These are phyloP conservation scores for Xylaria scruposa DNA, from an alignment of 495 filamentous ascomycete species.

Conservation along the genomic window DNA sequence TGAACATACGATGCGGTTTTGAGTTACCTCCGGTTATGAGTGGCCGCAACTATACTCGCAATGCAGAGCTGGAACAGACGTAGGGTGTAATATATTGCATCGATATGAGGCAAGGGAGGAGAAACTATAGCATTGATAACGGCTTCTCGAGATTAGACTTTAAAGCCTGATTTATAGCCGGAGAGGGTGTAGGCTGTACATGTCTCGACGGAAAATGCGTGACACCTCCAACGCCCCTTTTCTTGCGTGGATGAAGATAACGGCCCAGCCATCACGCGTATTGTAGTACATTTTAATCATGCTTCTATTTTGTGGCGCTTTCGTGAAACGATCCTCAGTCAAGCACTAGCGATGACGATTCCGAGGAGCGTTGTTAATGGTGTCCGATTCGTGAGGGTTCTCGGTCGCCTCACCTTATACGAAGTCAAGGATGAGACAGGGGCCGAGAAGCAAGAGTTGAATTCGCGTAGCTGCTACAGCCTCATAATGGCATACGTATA, in stretches of 20 bases:
- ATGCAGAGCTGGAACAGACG: not conserved
- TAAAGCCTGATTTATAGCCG: not conserved
- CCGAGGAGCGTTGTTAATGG: not conserved
- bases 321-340: not conserved
- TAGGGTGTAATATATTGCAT: not conserved
- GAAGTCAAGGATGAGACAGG: not conserved
- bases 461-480: not conserved
- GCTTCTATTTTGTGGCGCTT: not conserved
- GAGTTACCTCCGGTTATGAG: not conserved
- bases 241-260: not conserved
- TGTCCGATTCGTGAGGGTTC: not conserved
- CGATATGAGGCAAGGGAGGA: not conserved
- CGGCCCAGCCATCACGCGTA: not conserved
- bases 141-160: not conserved
- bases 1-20: not conserved
- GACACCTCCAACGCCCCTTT: not conserved
- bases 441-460: not conserved
- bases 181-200: not conserved
- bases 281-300: not conserved
- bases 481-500: not conserved
- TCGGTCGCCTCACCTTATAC: not conserved
- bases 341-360: not conserved
- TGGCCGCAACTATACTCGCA: not conserved
- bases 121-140: not conserved
- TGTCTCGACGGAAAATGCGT: not conserved